Conservation (phyloP, 306 rosid genomes). For the Corylus heterophylla region DNA sequence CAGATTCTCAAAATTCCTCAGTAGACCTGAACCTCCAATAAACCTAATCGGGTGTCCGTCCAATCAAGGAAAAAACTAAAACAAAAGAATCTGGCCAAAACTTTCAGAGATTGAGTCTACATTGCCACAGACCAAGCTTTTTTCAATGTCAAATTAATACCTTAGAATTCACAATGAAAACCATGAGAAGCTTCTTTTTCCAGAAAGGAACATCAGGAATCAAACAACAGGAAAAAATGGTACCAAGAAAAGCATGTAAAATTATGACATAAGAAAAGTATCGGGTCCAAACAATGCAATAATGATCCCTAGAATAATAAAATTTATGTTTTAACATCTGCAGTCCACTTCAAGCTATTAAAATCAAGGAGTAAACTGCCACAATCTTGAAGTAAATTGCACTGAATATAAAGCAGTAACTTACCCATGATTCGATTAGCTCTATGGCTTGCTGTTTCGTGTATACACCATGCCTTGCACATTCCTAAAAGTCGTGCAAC, state of each 20-base stretch:
- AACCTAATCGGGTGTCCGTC: background rate
- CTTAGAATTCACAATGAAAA: background rate
- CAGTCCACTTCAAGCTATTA: slow-evolving; percentile 19
- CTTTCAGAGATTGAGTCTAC: background rate
- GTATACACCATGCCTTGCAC: slow-evolving; percentile 56
- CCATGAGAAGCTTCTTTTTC: background rate
- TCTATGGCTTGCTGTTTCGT: slow-evolving; percentile 73
- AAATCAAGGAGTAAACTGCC: background rate
- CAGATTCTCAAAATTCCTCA: background rate
- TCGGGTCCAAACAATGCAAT: background rate
- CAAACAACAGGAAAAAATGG: background rate
- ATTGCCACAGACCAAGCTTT: background rate
- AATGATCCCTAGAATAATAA: slow-evolving; percentile 5
- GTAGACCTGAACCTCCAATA: background rate
- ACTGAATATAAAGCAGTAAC: slow-evolving; percentile 23
- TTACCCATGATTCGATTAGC: slow-evolving; percentile 72
- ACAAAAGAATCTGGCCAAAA: background rate
- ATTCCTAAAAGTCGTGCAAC: slow-evolving; percentile 58
- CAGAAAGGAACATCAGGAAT: background rate
- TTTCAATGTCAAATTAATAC: background rate
- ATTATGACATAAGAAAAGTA: background rate
- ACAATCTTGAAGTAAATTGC: slow-evolving; percentile 7
- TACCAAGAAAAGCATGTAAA: background rate
- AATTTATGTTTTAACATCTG: slow-evolving; percentile 9
- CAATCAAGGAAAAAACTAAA: background rate